These are phyloP conservation scores for Platanthera zijinensis DNA, from an alignment of 106 monocot genomes.

Conservation along the genomic window DNA sequence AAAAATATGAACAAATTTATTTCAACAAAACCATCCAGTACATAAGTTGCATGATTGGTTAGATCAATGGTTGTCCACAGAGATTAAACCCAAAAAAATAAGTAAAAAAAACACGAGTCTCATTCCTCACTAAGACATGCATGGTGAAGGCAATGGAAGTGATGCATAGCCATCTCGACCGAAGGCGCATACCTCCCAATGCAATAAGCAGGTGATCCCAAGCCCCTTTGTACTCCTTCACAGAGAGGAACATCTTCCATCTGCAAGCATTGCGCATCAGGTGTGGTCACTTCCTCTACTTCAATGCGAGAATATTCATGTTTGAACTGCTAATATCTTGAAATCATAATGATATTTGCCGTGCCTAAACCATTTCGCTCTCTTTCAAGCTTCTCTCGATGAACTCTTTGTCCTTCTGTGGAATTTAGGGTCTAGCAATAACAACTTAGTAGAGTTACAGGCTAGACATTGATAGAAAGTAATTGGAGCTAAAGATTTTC, in stretches of 20 bases:
- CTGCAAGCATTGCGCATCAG: conserved; percentile 18
- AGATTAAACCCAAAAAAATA: too few relatives aligned
- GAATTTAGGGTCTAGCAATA: not conserved
- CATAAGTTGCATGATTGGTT: too few relatives aligned
- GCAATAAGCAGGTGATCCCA: conserved; percentile 73
- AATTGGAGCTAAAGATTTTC: not conserved
- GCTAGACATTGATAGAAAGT: not conserved
- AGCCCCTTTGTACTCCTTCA: conserved; percentile 78
- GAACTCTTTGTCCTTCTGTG: conserved; percentile 55
- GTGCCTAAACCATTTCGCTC: conserved; percentile 75
- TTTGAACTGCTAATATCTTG: not conserved
- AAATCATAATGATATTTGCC: not conserved
- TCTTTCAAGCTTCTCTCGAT: conserved; percentile 68
- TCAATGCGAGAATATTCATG: not conserved
- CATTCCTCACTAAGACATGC: conserved; percentile 16
- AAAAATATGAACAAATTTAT: too few relatives aligned
- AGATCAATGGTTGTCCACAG: too few relatives aligned
- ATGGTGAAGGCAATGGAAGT: conserved; percentile 81
- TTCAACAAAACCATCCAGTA: too few relatives aligned
- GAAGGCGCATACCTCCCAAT: conserved; percentile 70
- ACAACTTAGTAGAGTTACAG: not conserved
- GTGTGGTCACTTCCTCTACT: not conserved
- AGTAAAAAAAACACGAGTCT: not conserved
- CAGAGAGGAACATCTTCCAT: conserved; percentile 76
- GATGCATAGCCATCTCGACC: conserved; percentile 88